Conservation (phyloP, 2,329 filamentous ascomycete genomes). For the Colletotrichum spaethianum region DNA sequence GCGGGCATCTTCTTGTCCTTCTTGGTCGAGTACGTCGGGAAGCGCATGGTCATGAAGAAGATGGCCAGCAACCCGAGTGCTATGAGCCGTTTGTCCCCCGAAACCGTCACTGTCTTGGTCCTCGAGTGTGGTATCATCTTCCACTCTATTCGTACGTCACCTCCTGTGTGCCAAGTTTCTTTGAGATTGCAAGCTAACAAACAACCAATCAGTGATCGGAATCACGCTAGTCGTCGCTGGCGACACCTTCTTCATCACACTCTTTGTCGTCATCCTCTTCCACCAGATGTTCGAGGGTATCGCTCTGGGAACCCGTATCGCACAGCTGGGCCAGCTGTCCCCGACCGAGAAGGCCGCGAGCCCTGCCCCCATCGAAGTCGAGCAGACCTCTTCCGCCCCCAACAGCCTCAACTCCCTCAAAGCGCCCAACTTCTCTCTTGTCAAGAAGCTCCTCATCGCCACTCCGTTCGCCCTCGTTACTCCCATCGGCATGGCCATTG, state of each 20-base stretch:
- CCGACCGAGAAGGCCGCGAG: conserved; percentile 16
- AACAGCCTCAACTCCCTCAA: conserved; percentile 31
- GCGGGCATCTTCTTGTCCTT: conserved; percentile 82
- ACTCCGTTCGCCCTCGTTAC: conserved; percentile 78
- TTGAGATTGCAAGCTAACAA: conserved; percentile 33
- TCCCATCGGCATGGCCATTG: conserved; percentile 85
- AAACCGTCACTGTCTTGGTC: conserved; percentile 75
- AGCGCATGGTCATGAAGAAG: conserved; percentile 65
- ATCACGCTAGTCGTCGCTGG: conserved; percentile 74
- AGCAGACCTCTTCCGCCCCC: conserved; percentile 45
- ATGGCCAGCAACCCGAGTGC: conserved; percentile 44
- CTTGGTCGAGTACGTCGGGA: conserved; percentile 76
- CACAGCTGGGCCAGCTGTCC: conserved; percentile 63
- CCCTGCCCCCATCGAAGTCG: conserved; percentile 32
- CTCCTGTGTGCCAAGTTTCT: conserved; percentile 9
- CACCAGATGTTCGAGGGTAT: conserved; percentile 86
- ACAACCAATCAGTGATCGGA: conserved; percentile 66
- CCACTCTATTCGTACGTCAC: conserved; percentile 74
- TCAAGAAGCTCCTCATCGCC: conserved; percentile 73
- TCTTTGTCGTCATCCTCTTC: conserved; percentile 80
- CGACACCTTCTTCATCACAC: conserved; percentile 68
- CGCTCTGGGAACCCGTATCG: conserved; percentile 80
- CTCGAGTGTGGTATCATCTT: conserved; percentile 83
- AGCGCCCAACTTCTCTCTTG: conserved; percentile 50
- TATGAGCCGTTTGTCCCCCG: conserved; percentile 51